Evolutionary conservation across 495 filamentous ascomycete species (phyloP).

Genomic region (Daldinia decipiens): DNA sequence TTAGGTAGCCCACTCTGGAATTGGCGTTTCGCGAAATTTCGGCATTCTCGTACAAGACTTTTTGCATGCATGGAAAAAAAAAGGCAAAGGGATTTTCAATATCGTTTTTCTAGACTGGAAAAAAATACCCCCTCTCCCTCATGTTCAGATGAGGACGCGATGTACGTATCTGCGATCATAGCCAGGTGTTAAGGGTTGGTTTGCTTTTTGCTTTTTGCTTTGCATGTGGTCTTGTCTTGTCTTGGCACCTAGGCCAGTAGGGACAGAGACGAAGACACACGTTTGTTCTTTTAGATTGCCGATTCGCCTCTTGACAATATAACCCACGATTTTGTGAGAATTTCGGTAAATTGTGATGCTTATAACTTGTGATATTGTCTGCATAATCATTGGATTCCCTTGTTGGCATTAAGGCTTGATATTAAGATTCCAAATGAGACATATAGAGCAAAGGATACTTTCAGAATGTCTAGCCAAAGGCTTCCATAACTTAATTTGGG

Average conservation of each 20-base stretch:
- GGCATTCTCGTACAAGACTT: neutral
- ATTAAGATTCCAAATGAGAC: too few relatives aligned
- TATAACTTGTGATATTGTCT: neutral
- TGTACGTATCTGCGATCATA: neutral
- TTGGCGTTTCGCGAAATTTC: constrained; percentile 1
- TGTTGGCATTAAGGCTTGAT: neutral
- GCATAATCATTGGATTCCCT: neutral
- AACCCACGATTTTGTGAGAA: neutral
- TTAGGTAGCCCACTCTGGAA: constrained; percentile 3
- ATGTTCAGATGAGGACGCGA: neutral
- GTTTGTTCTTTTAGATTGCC: neutral
- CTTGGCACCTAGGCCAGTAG: neutral
- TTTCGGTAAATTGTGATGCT: neutral
- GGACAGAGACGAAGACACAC: neutral
- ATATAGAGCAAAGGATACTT: too few relatives aligned
- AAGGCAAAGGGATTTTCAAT: constrained; percentile 1
- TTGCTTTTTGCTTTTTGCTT: neutral
- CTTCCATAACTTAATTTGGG: too few relatives aligned
- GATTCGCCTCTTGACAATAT: neutral
- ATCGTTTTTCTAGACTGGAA: neutral
- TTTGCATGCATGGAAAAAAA: constrained; percentile 11
- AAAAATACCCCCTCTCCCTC: constrained; percentile 3
- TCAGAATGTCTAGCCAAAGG: too few relatives aligned
- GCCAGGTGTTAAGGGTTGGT: neutral
- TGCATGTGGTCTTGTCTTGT: neutral